Evolutionary conservation across 331 rosid genomes (phyloP).

Genomic region (Rosa hybrid): DNA sequence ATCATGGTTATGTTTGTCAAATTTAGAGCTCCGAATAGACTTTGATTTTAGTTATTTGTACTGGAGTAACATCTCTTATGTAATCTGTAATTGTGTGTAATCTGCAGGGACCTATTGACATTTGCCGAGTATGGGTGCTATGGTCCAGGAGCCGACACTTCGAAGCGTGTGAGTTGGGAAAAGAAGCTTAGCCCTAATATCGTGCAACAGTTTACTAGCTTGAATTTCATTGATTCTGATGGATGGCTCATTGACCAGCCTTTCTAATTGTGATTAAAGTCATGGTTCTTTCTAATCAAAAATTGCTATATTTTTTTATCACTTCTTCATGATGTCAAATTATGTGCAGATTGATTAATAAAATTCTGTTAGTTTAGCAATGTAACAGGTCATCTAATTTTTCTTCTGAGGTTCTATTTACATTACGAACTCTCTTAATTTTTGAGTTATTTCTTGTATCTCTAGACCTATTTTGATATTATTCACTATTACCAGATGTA

Average conservation of each 20-base stretch:
- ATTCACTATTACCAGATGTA: no score
- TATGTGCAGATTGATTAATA: background rate
- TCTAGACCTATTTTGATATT: no score
- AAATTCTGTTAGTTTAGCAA: background rate
- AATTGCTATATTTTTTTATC: background rate
- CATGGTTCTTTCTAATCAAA: background rate
- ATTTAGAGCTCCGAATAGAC: background rate
- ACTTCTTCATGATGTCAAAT: background rate
- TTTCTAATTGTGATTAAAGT: background rate
- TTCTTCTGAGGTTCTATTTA: background rate
- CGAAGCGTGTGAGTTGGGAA: slow-evolving; percentile 59
- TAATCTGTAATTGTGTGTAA: background rate
- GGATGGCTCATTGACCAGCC: slow-evolving; percentile 53
- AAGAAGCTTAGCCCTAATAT: slow-evolving; percentile 34
- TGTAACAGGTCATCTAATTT: background rate
- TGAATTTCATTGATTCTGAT: slow-evolving; percentile 45
- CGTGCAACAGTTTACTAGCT: slow-evolving; percentile 28
- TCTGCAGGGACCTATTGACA: slow-evolving; percentile 43
- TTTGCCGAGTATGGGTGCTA: slow-evolving; percentile 58
- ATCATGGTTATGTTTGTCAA: no score
- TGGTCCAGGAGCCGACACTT: slow-evolving; percentile 56
- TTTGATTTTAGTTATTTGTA: background rate
- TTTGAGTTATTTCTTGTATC: no score
- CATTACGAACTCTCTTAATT: no score
- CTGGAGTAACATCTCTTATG: background rate